Percentiles rank a stretch among this genome's conserved stretches.
Evolutionary conservation across 1,284 basidiomycete genomes (phyloP).

Genomic region (Rhodotorula sp.): DNA sequence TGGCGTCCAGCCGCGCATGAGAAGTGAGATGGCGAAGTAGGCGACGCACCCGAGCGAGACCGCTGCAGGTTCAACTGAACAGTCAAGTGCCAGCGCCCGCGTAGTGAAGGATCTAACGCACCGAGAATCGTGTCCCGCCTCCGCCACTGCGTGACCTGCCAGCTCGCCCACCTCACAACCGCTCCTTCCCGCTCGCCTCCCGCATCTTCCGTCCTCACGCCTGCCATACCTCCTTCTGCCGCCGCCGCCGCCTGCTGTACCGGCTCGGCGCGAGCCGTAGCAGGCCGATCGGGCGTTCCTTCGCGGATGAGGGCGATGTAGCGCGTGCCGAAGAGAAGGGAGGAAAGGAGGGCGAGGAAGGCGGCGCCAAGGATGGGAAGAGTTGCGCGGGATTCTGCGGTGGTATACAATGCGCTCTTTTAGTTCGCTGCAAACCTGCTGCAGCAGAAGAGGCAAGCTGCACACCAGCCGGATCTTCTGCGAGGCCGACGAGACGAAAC

Average conservation of each 20-base stretch:
- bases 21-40: conserved; percentile 12
- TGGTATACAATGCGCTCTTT: too few relatives aligned
- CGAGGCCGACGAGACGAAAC: neutral
- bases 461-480: neutral
- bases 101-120: neutral
- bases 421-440: too few relatives aligned
- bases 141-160: neutral
- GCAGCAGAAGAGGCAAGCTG: too few relatives aligned
- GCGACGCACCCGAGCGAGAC: neutral
- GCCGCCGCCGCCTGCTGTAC: conserved; percentile 18
- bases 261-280: conserved; percentile 1
- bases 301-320: conserved; percentile 44
- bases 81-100: neutral
- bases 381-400: conserved; percentile 38
- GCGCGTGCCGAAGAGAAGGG: conserved; percentile 45
- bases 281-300: conserved; percentile 22
- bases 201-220: neutral
- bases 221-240: conserved; percentile 1
- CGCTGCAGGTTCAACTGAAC: neutral
- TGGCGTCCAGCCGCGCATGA: conserved; percentile 41
- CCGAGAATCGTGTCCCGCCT: conserved; percentile 7
- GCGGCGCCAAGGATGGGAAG: conserved; percentile 41
- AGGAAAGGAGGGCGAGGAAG: conserved; percentile 44
- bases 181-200: neutral
- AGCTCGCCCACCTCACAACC: neutral